Evolutionary conservation across 257 asterid genomes (phyloP).

Genomic region (Rhazya stricta): DNA sequence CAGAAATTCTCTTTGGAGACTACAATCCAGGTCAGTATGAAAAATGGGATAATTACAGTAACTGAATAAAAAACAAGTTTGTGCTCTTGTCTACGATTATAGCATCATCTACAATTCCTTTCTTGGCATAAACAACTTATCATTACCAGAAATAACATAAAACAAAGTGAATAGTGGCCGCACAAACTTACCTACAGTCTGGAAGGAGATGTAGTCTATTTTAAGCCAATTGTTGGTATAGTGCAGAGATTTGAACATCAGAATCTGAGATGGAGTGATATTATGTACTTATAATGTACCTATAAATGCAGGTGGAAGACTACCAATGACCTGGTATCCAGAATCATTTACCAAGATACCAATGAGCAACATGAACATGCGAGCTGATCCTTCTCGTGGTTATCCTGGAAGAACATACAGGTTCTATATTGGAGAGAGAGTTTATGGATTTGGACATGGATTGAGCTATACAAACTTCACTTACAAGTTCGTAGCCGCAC

Average conservation of each 20-base stretch:
- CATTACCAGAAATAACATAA: background rate
- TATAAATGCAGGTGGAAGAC: conserved; percentile 70
- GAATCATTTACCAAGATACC: conserved; percentile 74
- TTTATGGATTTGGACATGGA: conserved; percentile 76
- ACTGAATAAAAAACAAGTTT: no score
- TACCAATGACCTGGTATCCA: conserved; percentile 88
- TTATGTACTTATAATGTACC: background rate
- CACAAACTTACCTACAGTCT: background rate
- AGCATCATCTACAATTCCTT: background rate
- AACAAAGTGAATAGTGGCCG: background rate
- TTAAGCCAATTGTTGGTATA: background rate
- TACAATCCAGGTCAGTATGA: conserved; percentile 69
- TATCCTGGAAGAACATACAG: conserved; percentile 92
- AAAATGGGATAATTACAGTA: background rate
- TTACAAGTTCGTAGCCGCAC: conserved; percentile 54
- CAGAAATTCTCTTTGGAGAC: conserved; percentile 75
- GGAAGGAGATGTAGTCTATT: background rate
- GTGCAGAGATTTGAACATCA: background rate
- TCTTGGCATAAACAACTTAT: background rate
- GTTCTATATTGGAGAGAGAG: conserved; percentile 65
- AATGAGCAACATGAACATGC: conserved; percentile 89
- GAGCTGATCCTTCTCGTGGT: conserved; percentile 70
- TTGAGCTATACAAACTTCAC: conserved; percentile 64
- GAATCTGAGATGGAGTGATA: background rate
- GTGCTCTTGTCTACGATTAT: background rate